phyloP scores from a whole-genome alignment of 805 yeast species.

The Metschnikowia aberdeeniae region DNA sequence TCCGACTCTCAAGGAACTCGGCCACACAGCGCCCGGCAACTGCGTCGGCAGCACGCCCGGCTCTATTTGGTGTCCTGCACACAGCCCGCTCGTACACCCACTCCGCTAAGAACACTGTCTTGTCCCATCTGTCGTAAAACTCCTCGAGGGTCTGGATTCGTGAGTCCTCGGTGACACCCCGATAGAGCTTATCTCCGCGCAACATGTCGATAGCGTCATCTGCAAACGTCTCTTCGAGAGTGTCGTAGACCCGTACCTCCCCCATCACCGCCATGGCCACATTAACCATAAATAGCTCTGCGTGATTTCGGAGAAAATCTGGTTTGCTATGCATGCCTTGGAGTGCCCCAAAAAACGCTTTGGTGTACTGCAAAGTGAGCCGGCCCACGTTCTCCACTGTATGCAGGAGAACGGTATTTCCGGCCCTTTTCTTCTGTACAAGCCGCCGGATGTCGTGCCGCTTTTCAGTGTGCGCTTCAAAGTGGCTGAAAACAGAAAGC shows the following conservation, averaged over 20 bases:
- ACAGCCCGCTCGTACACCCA: slow-evolving; percentile 14
- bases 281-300: not conserved
- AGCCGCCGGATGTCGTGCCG: slow-evolving; percentile 1
- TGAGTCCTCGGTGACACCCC: slow-evolving; percentile 9
- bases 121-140: slow-evolving; percentile 25
- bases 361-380: slow-evolving; percentile 4
- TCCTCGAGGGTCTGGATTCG: slow-evolving; percentile 10
- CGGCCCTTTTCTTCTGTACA: not conserved
- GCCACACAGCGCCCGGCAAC: not conserved
- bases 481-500: slow-evolving; percentile 4
- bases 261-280: not conserved
- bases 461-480: not conserved
- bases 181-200: slow-evolving; percentile 3
- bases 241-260: not conserved
- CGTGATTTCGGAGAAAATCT: not conserved
- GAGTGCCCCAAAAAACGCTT: slow-evolving; percentile 1
- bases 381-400: not conserved
- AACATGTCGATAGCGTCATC: slow-evolving; percentile 4
- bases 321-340: not conserved
- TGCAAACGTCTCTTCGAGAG: not conserved
- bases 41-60: no score
- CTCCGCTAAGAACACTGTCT: slow-evolving; percentile 19
- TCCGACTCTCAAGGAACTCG: slow-evolving; percentile 7
- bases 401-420: not conserved
- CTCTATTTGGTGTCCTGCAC: not conserved